Conservation (phyloP, 2,329 filamentous ascomycete genomes). For the Alternaria infectoria region DNA sequence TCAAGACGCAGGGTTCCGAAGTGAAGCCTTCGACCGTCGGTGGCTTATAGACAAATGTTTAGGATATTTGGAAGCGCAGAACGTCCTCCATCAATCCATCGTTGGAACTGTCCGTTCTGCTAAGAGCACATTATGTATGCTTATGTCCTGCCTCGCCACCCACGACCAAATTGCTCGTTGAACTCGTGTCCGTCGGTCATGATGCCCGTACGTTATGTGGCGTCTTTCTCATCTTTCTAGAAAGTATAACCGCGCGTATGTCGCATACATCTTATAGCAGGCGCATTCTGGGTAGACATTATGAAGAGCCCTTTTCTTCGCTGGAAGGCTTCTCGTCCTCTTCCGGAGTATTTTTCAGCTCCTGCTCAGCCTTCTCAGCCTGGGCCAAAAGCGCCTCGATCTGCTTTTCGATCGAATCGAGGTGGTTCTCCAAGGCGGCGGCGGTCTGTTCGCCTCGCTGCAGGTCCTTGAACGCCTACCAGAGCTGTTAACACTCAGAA, state of each 20-base stretch:
- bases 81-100: not conserved
- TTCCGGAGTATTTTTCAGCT: slow-evolving; percentile 28
- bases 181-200: not conserved
- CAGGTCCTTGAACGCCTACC: slow-evolving; percentile 59
- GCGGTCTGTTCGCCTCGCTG: slow-evolving; percentile 63
- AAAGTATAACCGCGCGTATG: not conserved
- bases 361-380: slow-evolving; percentile 51
- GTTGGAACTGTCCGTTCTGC: not conserved
- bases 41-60: slow-evolving; percentile 28
- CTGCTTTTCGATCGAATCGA: slow-evolving; percentile 61
- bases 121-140: not conserved
- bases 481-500: slow-evolving; percentile 16
- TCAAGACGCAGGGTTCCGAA: slow-evolving; percentile 36
- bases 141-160: not conserved
- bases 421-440: slow-evolving; percentile 60
- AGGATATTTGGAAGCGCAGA: not conserved
- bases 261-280: not conserved
- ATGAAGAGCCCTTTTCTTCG: slow-evolving; percentile 21
- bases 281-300: slow-evolving; percentile 1
- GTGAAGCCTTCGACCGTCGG: slow-evolving; percentile 43
- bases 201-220: not conserved
- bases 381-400: slow-evolving; percentile 61
- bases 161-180: not conserved
- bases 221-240: no score
- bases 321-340: slow-evolving; percentile 19